Evolutionary conservation across 2,329 filamentous ascomycete genomes (phyloP).

Genomic region (Fusarium subtropicale): DNA sequence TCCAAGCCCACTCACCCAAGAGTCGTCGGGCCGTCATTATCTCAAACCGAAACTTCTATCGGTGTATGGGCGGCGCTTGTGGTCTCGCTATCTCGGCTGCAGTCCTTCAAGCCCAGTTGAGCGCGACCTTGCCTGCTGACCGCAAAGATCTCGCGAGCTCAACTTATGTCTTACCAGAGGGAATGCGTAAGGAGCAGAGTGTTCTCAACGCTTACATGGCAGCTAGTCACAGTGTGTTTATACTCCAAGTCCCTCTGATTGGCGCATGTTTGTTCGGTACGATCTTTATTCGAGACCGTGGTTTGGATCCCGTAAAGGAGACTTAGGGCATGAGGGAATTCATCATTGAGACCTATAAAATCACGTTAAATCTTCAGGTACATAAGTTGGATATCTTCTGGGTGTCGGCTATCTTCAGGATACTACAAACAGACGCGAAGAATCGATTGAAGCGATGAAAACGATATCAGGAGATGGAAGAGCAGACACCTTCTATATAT

Average conservation of each 20-base stretch:
- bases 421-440: no score
- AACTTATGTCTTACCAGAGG: neutral
- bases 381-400: no score
- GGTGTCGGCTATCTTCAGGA: no score
- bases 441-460: no score
- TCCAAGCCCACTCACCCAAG: neutral
- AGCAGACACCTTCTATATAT: no score
- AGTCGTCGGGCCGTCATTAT: slow-evolving; percentile 11
- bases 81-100: neutral
- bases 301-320: neutral
- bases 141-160: neutral
- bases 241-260: neutral
- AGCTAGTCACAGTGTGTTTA: slow-evolving; percentile 7
- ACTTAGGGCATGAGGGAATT: neutral
- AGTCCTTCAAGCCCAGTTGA: neutral
- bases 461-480: accelerated
- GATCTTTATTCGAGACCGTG: neutral
- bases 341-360: no score
- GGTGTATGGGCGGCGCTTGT: neutral
- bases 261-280: neutral
- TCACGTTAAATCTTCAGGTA: no score
- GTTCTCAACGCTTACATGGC: slow-evolving; percentile 5
- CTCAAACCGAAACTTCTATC: slow-evolving; percentile 9
- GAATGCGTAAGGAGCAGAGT: neutral
- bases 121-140: neutral